Conservation (phyloP, 2,329 filamentous ascomycete genomes). For the Gliomastix tumulicola region DNA sequence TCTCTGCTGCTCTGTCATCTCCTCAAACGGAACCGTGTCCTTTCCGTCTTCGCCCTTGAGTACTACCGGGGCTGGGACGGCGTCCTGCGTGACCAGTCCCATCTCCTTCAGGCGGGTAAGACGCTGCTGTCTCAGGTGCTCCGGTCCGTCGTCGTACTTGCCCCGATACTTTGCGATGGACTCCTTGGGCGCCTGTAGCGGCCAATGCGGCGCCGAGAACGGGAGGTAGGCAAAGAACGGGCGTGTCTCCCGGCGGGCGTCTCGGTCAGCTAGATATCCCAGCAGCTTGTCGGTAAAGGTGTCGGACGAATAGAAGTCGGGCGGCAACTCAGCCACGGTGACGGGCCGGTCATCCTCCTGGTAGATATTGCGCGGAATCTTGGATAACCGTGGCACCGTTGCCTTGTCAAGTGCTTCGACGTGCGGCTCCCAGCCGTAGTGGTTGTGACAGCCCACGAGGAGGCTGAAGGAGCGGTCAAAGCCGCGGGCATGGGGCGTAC, state of each 20-base stretch:
- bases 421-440: slow-evolving; percentile 38
- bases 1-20: slow-evolving; percentile 28
- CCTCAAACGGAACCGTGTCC: slow-evolving; percentile 27
- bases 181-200: slow-evolving; percentile 48
- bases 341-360: too few species aligned
- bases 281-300: slow-evolving; percentile 45
- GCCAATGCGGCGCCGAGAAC: slow-evolving; percentile 59
- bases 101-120: slow-evolving; percentile 48
- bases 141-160: slow-evolving; percentile 55
- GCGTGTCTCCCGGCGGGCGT: slow-evolving; percentile 16
- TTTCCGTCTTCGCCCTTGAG: slow-evolving; percentile 24
- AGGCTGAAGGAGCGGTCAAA: slow-evolving; percentile 54
- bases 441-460: slow-evolving; percentile 49
- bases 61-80: slow-evolving; percentile 28
- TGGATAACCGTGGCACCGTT: too few species aligned
- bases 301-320: slow-evolving; percentile 41
- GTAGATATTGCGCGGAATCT: too few species aligned
- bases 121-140: slow-evolving; percentile 43
- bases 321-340: slow-evolving; percentile 29
- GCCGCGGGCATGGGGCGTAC: slow-evolving; percentile 32
- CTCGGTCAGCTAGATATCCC: slow-evolving; percentile 43
- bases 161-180: slow-evolving; percentile 50
- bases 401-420: too few species aligned
- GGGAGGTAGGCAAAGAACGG: slow-evolving; percentile 56
- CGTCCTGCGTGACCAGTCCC: slow-evolving; percentile 40